These are phyloP conservation scores for Phytophthora brassicae DNA, from an alignment of 352 stramenopile species.

Conservation along the genomic window DNA sequence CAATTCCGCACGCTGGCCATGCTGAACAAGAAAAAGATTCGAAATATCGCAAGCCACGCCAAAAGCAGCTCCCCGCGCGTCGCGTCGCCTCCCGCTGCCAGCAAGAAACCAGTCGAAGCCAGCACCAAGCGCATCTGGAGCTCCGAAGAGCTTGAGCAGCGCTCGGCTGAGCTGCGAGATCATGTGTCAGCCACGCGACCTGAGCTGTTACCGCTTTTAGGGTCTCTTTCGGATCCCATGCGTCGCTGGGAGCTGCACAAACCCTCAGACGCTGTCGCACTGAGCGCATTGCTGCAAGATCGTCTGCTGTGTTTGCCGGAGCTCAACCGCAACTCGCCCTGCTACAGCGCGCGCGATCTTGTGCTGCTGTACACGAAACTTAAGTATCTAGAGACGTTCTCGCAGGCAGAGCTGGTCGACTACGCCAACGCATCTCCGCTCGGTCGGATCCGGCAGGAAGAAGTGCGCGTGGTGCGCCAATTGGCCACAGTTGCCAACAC, in stretches of 20 bases:
- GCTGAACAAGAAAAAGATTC: constrained; percentile 34
- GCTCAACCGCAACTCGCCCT: constrained; percentile 78
- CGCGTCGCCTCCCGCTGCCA: constrained; percentile 17
- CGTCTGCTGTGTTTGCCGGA: constrained; percentile 72
- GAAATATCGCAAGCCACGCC: constrained; percentile 28
- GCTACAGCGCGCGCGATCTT: constrained; percentile 76
- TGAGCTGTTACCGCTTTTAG: constrained; percentile 63
- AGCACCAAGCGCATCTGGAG: constrained; percentile 6
- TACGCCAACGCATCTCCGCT: constrained; percentile 44
- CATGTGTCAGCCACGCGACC: constrained; percentile 51
- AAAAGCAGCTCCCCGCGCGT: constrained; percentile 36
- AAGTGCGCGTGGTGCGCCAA: constrained; percentile 69
- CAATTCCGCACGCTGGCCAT: neutral
- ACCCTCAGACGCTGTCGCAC: constrained; percentile 59
- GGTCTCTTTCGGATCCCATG: constrained; percentile 1
- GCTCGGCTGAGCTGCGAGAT: constrained; percentile 31
- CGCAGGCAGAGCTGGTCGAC: constrained; percentile 47
- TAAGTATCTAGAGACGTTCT: constrained; percentile 81
- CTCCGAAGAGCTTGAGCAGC: constrained; percentile 14
- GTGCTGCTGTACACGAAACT: constrained; percentile 86
- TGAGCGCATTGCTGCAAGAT: constrained; percentile 70
- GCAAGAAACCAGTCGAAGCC: neutral
- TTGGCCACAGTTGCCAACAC: constrained; percentile 58
- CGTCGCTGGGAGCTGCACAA: constrained; percentile 40
- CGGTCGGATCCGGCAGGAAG: constrained; percentile 35